phyloP scores from a whole-genome alignment of 2,329 filamentous ascomycete species.

The Sclerotinia glacialis region DNA sequence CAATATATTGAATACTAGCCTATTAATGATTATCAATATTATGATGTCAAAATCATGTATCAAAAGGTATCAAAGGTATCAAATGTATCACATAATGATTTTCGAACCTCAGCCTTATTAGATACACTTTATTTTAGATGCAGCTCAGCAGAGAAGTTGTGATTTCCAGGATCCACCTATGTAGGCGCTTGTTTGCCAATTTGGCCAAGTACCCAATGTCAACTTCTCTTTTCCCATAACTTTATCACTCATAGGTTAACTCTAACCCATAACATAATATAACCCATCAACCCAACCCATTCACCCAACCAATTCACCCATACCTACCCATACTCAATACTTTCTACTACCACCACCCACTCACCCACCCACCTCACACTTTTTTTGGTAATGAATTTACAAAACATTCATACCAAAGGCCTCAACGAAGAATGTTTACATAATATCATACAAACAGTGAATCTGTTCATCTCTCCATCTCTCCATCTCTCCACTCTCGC shows the following conservation, averaged over 20 bases:
- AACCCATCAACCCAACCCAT: background rate
- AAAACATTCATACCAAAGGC: conserved; percentile 29
- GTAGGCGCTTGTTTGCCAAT: conserved; percentile 20
- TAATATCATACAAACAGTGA: conserved; percentile 20
- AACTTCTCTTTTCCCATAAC: conserved; percentile 9
- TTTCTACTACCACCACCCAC: background rate
- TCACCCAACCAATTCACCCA: background rate
- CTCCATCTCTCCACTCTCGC: conserved; percentile 19
- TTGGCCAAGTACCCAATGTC: conserved; percentile 10
- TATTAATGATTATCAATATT: background rate
- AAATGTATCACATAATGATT: background rate
- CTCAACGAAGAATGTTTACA: conserved; percentile 29
- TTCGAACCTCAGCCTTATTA: conserved; percentile 18
- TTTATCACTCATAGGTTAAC: background rate
- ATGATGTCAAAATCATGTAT: background rate
- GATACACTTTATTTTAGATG: conserved; percentile 3
- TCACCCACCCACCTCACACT: background rate
- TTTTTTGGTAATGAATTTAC: conserved; percentile 23
- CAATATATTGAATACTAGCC: background rate
- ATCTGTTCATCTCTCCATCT: conserved; percentile 14
- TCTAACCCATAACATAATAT: background rate
- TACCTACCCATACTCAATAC: background rate
- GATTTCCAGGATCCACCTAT: conserved; percentile 10
- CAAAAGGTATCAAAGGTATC: too few relatives aligned
- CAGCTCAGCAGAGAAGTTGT: conserved; percentile 6